Conservation (phyloP, 1,139 yeast genomes). For the Saccharomyces hybrid region DNA sequence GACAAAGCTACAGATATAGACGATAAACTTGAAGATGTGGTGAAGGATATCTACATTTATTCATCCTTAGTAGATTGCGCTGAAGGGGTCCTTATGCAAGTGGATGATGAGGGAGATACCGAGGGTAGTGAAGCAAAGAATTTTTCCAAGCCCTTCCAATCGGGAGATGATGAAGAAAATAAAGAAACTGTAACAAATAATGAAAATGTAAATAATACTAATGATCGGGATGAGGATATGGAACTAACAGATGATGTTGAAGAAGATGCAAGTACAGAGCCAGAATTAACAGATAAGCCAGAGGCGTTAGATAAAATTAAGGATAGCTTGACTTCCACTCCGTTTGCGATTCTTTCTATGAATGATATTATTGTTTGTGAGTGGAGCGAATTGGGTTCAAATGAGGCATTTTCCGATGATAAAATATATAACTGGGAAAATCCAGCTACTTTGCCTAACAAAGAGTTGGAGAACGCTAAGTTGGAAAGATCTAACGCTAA, state of each 20-base stretch:
- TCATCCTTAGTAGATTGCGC: background rate
- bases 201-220: background rate
- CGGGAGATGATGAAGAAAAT: background rate
- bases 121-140: background rate
- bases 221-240: background rate
- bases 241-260: background rate
- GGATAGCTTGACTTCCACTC: background rate
- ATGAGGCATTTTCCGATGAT: conserved; percentile 45
- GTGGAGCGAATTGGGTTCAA: conserved; percentile 49
- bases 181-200: background rate
- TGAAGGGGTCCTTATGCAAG: background rate
- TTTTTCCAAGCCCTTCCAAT: background rate
- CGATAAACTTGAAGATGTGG: conserved; percentile 15
- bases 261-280: background rate
- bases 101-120: background rate
- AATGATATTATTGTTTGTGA: conserved; percentile 61
- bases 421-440: conserved; percentile 47
- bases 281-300: background rate
- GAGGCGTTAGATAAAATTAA: conserved; percentile 4
- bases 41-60: conserved; percentile 24
- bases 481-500: conserved; percentile 35
- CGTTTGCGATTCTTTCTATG: conserved; percentile 22
- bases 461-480: conserved; percentile 45
- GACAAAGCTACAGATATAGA: conserved; percentile 15
- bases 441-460: conserved; percentile 45